phyloP scores from a whole-genome alignment of 129 eudicot genomes.

The Centrapalus pauciflorus region DNA sequence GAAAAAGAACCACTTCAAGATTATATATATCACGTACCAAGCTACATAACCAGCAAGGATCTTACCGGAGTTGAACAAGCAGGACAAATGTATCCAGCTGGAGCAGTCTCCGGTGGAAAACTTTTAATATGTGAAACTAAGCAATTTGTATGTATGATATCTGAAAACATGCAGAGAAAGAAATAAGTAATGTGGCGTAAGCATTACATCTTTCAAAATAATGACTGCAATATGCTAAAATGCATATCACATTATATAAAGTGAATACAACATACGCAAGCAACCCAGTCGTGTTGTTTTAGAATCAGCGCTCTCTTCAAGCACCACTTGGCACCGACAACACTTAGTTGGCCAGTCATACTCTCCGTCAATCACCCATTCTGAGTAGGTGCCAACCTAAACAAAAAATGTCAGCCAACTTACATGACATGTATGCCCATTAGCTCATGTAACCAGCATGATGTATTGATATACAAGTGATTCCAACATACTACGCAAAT shows the following conservation, averaged over 20 bases:
- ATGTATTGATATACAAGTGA: neutral
- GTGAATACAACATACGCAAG: conserved; percentile 59
- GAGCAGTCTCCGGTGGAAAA: conserved; percentile 73
- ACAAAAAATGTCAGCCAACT: conserved; percentile 7
- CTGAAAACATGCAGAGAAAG: conserved; percentile 30
- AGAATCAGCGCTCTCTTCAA: conserved; percentile 50
- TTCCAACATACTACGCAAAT: conserved; percentile 59
- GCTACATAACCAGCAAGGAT: conserved; percentile 9
- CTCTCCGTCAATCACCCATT: conserved; percentile 92
- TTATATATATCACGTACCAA: neutral
- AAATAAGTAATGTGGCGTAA: conserved; percentile 1
- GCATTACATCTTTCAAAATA: neutral
- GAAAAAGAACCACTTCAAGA: neutral
- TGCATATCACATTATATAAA: neutral
- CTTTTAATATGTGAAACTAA: conserved; percentile 66
- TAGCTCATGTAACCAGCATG: neutral
- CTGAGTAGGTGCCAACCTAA: conserved; percentile 85
- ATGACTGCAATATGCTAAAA: neutral
- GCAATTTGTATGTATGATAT: conserved; percentile 67
- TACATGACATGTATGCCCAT: neutral
- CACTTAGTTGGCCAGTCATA: conserved; percentile 85
- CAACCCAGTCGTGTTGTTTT: conserved; percentile 77
- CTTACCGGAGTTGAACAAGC: conserved; percentile 68
- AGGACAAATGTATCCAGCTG: conserved; percentile 82
- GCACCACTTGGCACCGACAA: conserved; percentile 54